A percentile compares a stretch with the other conserved stretches of the same genome.
Conservation (phyloP, 495 filamentous ascomycete genomes). For the Aspergillus nidulans region DNA sequence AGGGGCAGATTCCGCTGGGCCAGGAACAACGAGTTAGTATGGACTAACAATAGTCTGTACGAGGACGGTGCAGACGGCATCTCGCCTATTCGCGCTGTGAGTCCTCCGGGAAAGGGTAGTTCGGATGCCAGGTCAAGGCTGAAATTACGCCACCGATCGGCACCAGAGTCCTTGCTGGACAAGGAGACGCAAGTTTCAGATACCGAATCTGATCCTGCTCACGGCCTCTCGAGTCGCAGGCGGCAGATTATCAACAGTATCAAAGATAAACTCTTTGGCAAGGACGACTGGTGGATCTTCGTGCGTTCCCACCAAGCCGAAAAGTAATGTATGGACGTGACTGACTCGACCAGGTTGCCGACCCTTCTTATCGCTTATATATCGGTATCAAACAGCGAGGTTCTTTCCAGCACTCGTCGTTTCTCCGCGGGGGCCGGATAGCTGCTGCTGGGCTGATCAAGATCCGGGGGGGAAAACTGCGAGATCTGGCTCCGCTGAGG, state of each 20-base stretch:
- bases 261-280: conserved; percentile 63
- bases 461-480: conserved; percentile 72
- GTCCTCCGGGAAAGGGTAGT: conserved; percentile 6
- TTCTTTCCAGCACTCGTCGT: conserved; percentile 85
- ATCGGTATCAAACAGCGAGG: conserved; percentile 87
- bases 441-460: conserved; percentile 81
- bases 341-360: conserved; percentile 38
- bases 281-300: conserved; percentile 88
- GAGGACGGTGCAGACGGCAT: conserved; percentile 78
- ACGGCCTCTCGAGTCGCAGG: conserved; percentile 61
- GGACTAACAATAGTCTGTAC: conserved; percentile 63
- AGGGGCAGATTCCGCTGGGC: conserved; percentile 71
- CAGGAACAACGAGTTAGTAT: conserved; percentile 71
- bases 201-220: conserved; percentile 30
- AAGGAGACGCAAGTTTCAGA: conserved; percentile 33
- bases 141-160: background rate
- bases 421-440: conserved; percentile 76
- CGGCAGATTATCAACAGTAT: conserved; percentile 68
- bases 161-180: conserved; percentile 20
- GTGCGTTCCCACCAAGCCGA: conserved; percentile 35
- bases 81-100: conserved; percentile 49
- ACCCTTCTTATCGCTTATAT: conserved; percentile 83
- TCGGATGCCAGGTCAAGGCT: background rate
- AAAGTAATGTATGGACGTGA: background rate
- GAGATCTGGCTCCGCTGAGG: conserved; percentile 44